These are phyloP conservation scores for Naganishia onofrii DNA, from an alignment of 768 basidiomycete genomes.

Conservation along the genomic window DNA sequence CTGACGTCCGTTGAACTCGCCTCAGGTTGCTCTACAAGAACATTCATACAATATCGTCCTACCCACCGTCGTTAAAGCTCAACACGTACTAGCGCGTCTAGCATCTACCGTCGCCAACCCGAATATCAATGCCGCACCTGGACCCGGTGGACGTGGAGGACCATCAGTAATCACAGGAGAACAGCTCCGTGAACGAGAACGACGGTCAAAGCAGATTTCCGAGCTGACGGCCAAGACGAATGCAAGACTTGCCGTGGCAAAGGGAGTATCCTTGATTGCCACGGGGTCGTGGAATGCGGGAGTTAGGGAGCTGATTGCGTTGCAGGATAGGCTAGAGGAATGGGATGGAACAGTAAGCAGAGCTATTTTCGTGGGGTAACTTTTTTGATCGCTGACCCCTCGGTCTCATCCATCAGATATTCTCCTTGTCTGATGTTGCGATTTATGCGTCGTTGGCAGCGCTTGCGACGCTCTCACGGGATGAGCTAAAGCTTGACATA, in stretches of 20 bases:
- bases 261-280: constrained; percentile 22
- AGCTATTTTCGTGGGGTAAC: neutral
- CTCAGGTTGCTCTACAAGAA: constrained; percentile 18
- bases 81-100: constrained; percentile 26
- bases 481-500: constrained; percentile 18
- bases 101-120: neutral
- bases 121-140: neutral
- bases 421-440: constrained; percentile 29
- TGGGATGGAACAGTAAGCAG: constrained; percentile 31
- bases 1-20: too few species aligned
- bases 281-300: constrained; percentile 21
- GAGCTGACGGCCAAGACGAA: constrained; percentile 11
- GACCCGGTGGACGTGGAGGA: neutral
- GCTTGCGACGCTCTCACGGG: constrained; percentile 24
- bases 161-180: constrained; percentile 25
- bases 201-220: constrained; percentile 20
- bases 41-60: constrained; percentile 23
- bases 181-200: constrained; percentile 19
- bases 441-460: constrained; percentile 26
- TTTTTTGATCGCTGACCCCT: neutral
- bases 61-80: constrained; percentile 29
- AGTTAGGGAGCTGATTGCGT: constrained; percentile 19
- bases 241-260: constrained; percentile 23
- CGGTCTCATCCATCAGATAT: constrained; percentile 6
- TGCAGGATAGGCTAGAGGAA: constrained; percentile 25